Conservation (phyloP, 495 filamentous ascomycete species). For the Neurospora sp. region DNA sequence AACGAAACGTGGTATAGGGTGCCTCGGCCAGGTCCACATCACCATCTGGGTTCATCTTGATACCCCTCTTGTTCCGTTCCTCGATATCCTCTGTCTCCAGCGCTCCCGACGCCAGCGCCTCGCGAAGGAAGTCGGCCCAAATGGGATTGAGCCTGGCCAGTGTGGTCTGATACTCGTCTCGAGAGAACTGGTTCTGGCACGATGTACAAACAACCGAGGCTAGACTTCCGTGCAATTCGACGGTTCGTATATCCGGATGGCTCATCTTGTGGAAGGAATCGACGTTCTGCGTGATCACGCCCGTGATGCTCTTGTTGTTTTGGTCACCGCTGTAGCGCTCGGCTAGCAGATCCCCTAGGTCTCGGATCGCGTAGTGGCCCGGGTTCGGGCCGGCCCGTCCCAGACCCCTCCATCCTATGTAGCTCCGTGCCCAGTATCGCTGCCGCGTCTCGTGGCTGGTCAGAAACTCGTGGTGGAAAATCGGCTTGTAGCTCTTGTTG, state of each 20-base stretch:
- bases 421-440: slow-evolving; percentile 93
- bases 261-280: slow-evolving; percentile 81
- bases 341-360: slow-evolving; percentile 47
- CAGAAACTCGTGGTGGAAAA: slow-evolving; percentile 86
- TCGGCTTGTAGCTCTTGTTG: slow-evolving; percentile 81
- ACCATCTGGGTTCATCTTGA: slow-evolving; percentile 86
- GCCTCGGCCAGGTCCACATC: slow-evolving; percentile 87
- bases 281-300: slow-evolving; percentile 90
- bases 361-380: slow-evolving; percentile 65
- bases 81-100: slow-evolving; percentile 67
- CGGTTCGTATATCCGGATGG: slow-evolving; percentile 63
- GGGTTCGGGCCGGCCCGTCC: slow-evolving; percentile 68
- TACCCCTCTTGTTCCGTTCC: slow-evolving; percentile 54
- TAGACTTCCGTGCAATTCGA: slow-evolving; percentile 88
- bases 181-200: slow-evolving; percentile 56
- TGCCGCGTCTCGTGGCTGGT: slow-evolving; percentile 77
- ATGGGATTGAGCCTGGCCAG: slow-evolving; percentile 72
- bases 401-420: slow-evolving; percentile 80
- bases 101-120: slow-evolving; percentile 61
- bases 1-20: slow-evolving; percentile 81
- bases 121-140: slow-evolving; percentile 69
- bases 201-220: slow-evolving; percentile 72
- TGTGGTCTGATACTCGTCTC: slow-evolving; percentile 64
- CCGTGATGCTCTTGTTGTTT: slow-evolving; percentile 50
- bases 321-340: background rate